Conservation (phyloP, 2,329 filamentous ascomycete species). For the Cladosporium sp. region DNA sequence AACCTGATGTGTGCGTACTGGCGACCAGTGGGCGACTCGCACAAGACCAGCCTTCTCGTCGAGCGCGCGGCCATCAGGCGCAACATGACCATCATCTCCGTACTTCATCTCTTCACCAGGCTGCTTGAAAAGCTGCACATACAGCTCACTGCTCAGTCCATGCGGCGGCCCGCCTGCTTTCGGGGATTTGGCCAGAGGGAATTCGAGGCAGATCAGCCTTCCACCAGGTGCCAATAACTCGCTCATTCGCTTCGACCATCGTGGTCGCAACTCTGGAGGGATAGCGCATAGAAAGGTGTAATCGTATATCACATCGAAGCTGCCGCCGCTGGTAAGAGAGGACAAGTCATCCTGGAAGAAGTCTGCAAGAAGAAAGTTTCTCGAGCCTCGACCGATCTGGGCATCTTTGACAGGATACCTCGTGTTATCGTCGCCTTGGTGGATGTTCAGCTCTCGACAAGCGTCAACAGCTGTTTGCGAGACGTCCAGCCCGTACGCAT, state of each 20-base stretch:
- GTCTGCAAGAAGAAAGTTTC: conserved; percentile 56
- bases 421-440: conserved; percentile 31
- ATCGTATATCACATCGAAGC: conserved; percentile 62
- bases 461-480: conserved; percentile 46
- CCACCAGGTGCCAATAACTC: conserved; percentile 48
- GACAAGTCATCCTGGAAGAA: conserved; percentile 60
- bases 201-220: conserved; percentile 64
- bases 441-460: conserved; percentile 39
- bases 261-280: conserved; percentile 47
- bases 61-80: conserved; percentile 29
- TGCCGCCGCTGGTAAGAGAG: conserved; percentile 15
- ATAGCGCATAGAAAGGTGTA: conserved; percentile 61
- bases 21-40: conserved; percentile 49
- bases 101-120: conserved; percentile 65
- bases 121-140: conserved; percentile 62
- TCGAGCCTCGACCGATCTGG: conserved; percentile 42
- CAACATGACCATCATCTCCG: conserved; percentile 47
- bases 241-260: conserved; percentile 52
- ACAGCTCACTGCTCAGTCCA: conserved; percentile 61
- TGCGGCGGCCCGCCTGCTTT: conserved; percentile 65
- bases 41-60: conserved; percentile 40
- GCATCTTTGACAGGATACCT: conserved; percentile 40
- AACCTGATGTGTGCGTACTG: conserved; percentile 50
- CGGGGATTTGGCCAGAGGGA: conserved; percentile 65
- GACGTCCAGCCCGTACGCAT: conserved; percentile 68